These are phyloP conservation scores for Penicillium sp. DNA, from an alignment of 2,329 filamentous ascomycete species.

Conservation along the genomic window DNA sequence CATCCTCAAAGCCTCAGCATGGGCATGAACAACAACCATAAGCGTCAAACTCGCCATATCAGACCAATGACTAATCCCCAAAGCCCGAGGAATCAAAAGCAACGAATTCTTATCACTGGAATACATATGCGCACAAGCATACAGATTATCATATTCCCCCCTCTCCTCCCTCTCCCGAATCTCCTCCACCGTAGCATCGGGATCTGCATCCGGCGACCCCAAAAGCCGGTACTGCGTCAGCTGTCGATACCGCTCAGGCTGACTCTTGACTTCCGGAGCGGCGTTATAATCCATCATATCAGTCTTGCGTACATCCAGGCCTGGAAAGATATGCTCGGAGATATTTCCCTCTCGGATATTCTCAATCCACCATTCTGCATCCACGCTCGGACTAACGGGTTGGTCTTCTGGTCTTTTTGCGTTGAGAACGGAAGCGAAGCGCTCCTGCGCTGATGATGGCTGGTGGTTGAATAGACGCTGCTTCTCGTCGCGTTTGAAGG, in stretches of 20 bases:
- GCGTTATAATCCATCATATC: slow-evolving; percentile 52
- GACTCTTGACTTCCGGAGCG: slow-evolving; percentile 22
- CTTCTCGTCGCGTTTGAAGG: slow-evolving; percentile 49
- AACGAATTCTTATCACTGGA: slow-evolving; percentile 55
- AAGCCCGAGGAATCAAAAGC: slow-evolving; percentile 50
- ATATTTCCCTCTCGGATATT: slow-evolving; percentile 27
- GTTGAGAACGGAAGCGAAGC: slow-evolving; percentile 30
- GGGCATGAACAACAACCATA: slow-evolving; percentile 48
- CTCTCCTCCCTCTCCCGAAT: slow-evolving; percentile 27
- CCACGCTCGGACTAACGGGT: slow-evolving; percentile 32
- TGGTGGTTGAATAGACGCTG: slow-evolving; percentile 31
- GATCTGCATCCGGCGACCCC: slow-evolving; percentile 39
- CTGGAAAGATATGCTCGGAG: slow-evolving; percentile 35
- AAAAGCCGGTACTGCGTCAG: slow-evolving; percentile 48
- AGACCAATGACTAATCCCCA: slow-evolving; percentile 41
- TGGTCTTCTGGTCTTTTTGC: slow-evolving; percentile 36
- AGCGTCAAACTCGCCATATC: slow-evolving; percentile 49
- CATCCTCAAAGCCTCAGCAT: slow-evolving; percentile 42
- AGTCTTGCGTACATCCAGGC: slow-evolving; percentile 50
- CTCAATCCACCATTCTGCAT: slow-evolving; percentile 38
- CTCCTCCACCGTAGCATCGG: slow-evolving; percentile 8
- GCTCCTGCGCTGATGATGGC: slow-evolving; percentile 26
- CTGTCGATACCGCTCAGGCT: slow-evolving; percentile 40
- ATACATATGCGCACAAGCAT: slow-evolving; percentile 57
- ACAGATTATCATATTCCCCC: slow-evolving; percentile 49